A percentile compares a stretch with the other conserved stretches of the same genome.
These are phyloP conservation scores for Neurospora sublineolata DNA, from an alignment of 495 filamentous ascomycete species.

Conservation along the genomic window DNA sequence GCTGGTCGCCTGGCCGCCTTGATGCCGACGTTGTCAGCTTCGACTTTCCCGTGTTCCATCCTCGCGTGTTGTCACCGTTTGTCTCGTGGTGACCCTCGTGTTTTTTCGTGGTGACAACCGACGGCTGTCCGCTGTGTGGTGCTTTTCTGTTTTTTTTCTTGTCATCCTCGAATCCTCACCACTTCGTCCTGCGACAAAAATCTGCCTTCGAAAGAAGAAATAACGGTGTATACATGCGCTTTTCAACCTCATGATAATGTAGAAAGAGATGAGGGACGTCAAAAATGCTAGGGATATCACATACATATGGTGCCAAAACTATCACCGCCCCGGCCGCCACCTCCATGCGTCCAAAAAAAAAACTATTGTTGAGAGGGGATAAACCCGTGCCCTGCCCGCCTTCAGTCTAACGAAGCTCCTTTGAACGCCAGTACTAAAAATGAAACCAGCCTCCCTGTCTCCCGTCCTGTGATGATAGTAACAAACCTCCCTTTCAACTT, in stretches of 20 bases:
- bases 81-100: not conserved
- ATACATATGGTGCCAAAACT: not conserved
- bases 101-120: not conserved
- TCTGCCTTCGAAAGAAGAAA: not conserved
- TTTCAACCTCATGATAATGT: not conserved
- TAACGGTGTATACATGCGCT: not conserved
- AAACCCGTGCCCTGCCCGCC: not conserved
- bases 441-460: not conserved
- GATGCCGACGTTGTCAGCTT: not conserved
- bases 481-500: not conserved
- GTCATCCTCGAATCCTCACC: not conserved
- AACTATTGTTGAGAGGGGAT: not conserved
- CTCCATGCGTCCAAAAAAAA: not conserved
- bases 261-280: not conserved
- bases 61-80: not conserved
- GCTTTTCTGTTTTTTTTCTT: not conserved
- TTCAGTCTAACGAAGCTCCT: not conserved
- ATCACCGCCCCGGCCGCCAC: not conserved
- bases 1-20: not conserved
- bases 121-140: not conserved
- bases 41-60: not conserved
- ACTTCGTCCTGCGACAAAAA: not conserved
- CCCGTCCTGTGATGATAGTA: not conserved
- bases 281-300: not conserved
- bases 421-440: not conserved